Evolutionary conservation across 2,329 filamentous ascomycete species (phyloP).

Genomic region (Arthrobotrys sphaeroides): DNA sequence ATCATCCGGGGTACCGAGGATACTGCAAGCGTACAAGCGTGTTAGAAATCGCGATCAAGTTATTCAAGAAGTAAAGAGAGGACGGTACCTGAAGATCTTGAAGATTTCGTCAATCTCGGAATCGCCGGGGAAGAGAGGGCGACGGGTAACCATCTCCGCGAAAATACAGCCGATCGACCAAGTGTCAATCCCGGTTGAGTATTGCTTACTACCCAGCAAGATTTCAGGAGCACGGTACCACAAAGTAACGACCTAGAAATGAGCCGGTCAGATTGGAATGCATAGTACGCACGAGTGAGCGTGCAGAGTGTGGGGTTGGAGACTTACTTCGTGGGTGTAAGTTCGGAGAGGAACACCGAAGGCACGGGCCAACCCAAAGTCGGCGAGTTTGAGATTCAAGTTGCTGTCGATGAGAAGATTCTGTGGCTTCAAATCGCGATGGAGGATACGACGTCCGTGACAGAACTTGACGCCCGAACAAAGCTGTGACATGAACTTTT

Average conservation of each 20-base stretch:
- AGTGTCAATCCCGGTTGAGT: slow-evolving; percentile 94
- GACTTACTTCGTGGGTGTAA: slow-evolving; percentile 83
- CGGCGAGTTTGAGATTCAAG: slow-evolving; percentile 87
- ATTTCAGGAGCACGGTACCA: slow-evolving; percentile 95
- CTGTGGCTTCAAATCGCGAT: slow-evolving; percentile 89
- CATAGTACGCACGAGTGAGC: no score
- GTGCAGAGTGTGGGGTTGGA: neutral
- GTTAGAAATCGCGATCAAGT: neutral
- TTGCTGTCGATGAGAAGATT: slow-evolving; percentile 87
- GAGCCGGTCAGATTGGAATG: neutral
- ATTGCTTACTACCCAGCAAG: slow-evolving; percentile 86
- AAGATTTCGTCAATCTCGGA: slow-evolving; percentile 95
- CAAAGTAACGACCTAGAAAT: slow-evolving; percentile 75
- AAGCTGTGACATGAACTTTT: slow-evolving; percentile 91
- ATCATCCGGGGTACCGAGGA: slow-evolving; percentile 85
- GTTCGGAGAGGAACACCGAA: slow-evolving; percentile 91
- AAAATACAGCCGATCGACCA: slow-evolving; percentile 96
- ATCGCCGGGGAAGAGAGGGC: slow-evolving; percentile 90
- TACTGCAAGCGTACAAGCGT: slow-evolving; percentile 62
- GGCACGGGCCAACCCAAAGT: slow-evolving; percentile 87
- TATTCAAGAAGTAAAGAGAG: neutral
- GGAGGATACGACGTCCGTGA: slow-evolving; percentile 85
- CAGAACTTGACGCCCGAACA: slow-evolving; percentile 87
- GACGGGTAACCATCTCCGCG: slow-evolving; percentile 94
- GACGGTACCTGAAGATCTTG: slow-evolving; percentile 82